Evolutionary conservation across 2,329 filamentous ascomycete genomes (phyloP), one percentile per base, ranked within the genome.

Genomic region (Raffaelea deltoideospora): DNA sequence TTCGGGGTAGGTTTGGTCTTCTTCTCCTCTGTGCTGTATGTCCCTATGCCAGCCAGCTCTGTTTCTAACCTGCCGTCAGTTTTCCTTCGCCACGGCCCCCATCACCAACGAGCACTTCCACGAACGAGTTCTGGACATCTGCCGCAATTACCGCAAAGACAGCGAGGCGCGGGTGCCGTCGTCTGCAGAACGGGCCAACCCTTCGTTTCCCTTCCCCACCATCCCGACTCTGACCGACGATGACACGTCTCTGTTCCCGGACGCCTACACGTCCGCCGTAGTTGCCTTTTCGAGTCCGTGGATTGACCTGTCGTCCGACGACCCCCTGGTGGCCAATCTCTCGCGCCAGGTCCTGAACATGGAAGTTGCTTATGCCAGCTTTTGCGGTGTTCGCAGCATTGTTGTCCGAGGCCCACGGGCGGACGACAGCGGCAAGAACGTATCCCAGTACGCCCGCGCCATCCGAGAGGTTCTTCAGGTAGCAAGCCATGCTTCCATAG

Each of bases 301-400:
- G 88, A 88, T 94, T 46, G 87, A 96, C 52, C 62, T 96, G 11
- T 79, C 78, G 48, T 93, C 87, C 3, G 61, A 76, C 2, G 80
- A 95, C 54, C 82, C 86, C 7, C 58, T 88, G 43, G 77, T 96
- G 43, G 76, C 85, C 8, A 83, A 82, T 53, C 69, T 96, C 40
- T 95, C 88, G 26, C 76, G 83, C 31, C 88, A 95, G 58, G 81
- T 93, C 7, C 65, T 98, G 44, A 86, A 86, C 53, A 68, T 94
- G 28, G 90, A 98, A 54, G 71, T 96, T 33, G 82, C 85, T 34
- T 98, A 95, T 59, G 90, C 92, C 44, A 87, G 85, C 43, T 98
- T 96, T 59, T 95, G 86, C 51, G 92, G 92, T 26, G 71, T 90
- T 33, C 76, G 77, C 38, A 92, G 81, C 56, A 67, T 96, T 40